Evolutionary conservation across 2,329 filamentous ascomycete species (phyloP).

Genomic region (Alternaria gansuensis): DNA sequence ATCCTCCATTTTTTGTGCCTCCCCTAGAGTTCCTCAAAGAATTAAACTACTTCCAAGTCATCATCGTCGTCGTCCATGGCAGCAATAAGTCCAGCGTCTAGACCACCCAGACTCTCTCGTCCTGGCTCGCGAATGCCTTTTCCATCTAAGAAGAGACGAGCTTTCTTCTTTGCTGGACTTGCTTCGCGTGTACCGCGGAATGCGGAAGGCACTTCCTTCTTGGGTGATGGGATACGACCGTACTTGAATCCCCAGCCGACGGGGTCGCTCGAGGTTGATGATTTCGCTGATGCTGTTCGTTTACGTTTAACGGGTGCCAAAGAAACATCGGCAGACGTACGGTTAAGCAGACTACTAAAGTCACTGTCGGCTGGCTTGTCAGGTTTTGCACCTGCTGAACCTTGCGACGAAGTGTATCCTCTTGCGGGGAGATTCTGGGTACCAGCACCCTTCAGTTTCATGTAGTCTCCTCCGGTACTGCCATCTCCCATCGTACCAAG

Average conservation of each 20-base stretch:
- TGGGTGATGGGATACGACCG: conserved; percentile 51
- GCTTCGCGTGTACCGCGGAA: conserved; percentile 41
- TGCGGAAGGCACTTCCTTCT: conserved; percentile 36
- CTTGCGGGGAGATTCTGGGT: conserved; percentile 31
- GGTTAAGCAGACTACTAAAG: conserved; percentile 56
- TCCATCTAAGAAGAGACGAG: conserved; percentile 57
- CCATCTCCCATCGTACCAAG: conserved; percentile 68
- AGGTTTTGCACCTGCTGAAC: conserved; percentile 25
- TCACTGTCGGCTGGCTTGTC: conserved; percentile 35
- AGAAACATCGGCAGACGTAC: conserved; percentile 55
- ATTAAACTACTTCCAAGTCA: conserved; percentile 60
- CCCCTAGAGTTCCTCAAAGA: conserved; percentile 36
- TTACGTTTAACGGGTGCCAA: conserved; percentile 58
- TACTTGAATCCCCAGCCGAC: conserved; percentile 60
- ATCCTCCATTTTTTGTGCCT: conserved; percentile 7
- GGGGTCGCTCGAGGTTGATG: conserved; percentile 45
- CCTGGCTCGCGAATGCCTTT: conserved; percentile 62
- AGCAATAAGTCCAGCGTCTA: conserved; percentile 49
- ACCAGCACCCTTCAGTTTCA: conserved; percentile 56
- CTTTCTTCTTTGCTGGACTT: conserved; percentile 59
- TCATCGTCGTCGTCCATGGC: conserved; percentile 57
- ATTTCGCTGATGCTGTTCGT: conserved; percentile 45
- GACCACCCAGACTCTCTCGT: conserved; percentile 55
- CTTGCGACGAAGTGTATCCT: conserved; percentile 29
- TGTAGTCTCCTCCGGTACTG: conserved; percentile 75